A percentile compares a stretch with the other conserved stretches of the same genome.
phyloP scores from a whole-genome alignment of 108 stramenopile genomes.

The Aureococcus anophagefferens region DNA sequence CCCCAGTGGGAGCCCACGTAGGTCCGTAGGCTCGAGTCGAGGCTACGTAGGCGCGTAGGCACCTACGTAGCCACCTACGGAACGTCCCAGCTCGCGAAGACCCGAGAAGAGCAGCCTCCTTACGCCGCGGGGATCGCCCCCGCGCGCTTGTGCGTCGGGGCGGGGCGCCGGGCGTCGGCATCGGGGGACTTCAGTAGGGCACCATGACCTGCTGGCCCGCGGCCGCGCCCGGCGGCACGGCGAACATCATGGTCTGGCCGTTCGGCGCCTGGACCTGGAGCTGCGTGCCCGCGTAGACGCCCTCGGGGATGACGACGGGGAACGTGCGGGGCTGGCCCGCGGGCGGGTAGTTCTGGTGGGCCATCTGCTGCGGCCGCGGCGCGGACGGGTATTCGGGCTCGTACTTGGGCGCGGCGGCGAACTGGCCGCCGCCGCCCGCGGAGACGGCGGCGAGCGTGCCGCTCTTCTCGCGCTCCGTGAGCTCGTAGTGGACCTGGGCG shows the following conservation, averaged over 20 bases:
- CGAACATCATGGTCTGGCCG: neutral
- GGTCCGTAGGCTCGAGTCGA: too few species aligned
- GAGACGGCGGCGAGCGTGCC: neutral
- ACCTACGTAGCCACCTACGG: too few species aligned
- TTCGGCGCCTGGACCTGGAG: neutral
- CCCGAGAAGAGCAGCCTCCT: too few species aligned
- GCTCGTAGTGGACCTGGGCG: slow-evolving; percentile 18
- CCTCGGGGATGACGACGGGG: neutral
- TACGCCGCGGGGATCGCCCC: too few species aligned
- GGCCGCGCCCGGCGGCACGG: neutral
- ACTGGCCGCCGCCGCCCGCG: neutral
- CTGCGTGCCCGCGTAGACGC: neutral
- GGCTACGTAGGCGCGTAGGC: too few species aligned
- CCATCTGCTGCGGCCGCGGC: neutral
- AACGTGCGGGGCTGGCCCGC: neutral
- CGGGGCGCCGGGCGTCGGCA: too few species aligned
- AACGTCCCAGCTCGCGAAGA: too few species aligned
- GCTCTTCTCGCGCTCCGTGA: neutral
- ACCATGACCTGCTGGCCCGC: neutral
- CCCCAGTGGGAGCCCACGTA: too few species aligned
- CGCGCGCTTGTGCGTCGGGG: too few species aligned
- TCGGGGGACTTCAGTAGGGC: neutral
- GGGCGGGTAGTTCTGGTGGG: neutral
- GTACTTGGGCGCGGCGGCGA: neutral
- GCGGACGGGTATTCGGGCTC: too few species aligned